A percentile compares a stretch with the other conserved stretches of the same genome.
Conservation (phyloP, 257 asterid species). For the Solanum virginianum region DNA sequence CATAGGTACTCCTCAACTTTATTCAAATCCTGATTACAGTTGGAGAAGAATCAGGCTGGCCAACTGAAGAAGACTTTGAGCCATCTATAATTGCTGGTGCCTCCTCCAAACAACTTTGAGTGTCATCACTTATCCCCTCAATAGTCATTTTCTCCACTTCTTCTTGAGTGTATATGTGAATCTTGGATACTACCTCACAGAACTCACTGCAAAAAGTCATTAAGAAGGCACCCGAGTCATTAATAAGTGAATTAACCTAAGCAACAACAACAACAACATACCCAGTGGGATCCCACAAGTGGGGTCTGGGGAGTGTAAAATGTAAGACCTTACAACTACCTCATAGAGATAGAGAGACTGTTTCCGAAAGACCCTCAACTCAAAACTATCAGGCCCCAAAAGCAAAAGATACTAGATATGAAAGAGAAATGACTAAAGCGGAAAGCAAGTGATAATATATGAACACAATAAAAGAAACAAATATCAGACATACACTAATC, state of each 20-base stretch:
- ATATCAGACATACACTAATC: too few relatives aligned
- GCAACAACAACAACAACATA: not conserved
- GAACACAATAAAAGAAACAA: too few relatives aligned
- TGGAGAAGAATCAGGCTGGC: conserved; percentile 54
- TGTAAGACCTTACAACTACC: too few relatives aligned
- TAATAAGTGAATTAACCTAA: not conserved
- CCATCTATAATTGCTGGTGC: conserved; percentile 42
- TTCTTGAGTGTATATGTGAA: conserved; percentile 82
- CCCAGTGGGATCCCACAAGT: not conserved
- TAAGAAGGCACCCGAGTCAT: not conserved
- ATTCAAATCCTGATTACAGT: conserved; percentile 31
- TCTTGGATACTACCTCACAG: conserved; percentile 67
- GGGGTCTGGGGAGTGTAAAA: not conserved
- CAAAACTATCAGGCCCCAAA: too few relatives aligned
- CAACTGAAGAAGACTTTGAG: conserved; percentile 75
- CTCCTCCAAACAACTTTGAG: conserved; percentile 91
- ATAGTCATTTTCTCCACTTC: conserved; percentile 79
- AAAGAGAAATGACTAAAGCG: too few relatives aligned
- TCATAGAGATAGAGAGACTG: too few relatives aligned
- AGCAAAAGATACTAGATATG: too few relatives aligned
- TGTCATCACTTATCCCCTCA: conserved; percentile 76
- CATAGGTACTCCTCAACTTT: not conserved
- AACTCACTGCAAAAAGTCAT: conserved; percentile 53
- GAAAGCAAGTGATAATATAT: too few relatives aligned
- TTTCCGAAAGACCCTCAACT: too few relatives aligned